Percentiles rank a stretch among this genome's conserved stretches.
Conservation (phyloP, 78 protist genomes). For the Capsaspora owczarzaki region DNA sequence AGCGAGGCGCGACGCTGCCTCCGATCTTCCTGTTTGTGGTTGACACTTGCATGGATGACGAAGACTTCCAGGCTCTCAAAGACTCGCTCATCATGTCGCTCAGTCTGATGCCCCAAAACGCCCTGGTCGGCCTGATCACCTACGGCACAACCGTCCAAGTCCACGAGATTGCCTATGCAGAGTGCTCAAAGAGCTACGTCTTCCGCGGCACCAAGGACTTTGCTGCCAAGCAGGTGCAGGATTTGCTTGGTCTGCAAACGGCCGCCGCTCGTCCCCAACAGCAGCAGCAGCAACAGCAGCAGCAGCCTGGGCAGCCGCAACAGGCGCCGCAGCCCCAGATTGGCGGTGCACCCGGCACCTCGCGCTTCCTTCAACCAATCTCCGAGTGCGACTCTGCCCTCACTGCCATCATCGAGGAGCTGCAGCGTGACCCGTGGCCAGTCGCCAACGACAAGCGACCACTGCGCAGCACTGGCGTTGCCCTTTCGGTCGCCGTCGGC, state of each 20-base stretch:
- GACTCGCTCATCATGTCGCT: slow-evolving; percentile 76
- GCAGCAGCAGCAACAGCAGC: not conserved
- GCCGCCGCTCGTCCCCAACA: not conserved
- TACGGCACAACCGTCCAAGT: slow-evolving; percentile 80
- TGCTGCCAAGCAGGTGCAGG: slow-evolving; percentile 35
- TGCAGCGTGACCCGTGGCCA: slow-evolving; percentile 89
- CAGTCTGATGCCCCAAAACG: slow-evolving; percentile 67
- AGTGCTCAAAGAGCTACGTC: slow-evolving; percentile 70
- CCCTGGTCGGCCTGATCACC: slow-evolving; percentile 91
- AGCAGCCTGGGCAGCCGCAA: not conserved
- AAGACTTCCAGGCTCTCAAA: slow-evolving; percentile 75
- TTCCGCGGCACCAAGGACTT: slow-evolving; percentile 74
- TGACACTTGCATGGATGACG: slow-evolving; percentile 76
- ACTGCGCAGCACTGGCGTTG: slow-evolving; percentile 74
- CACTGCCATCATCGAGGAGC: slow-evolving; percentile 77
- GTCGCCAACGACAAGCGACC: slow-evolving; percentile 64
- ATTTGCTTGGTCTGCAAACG: slow-evolving; percentile 39
- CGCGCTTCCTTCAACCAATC: slow-evolving; percentile 76
- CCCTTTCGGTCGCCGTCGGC: slow-evolving; percentile 82
- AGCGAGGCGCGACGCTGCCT: slow-evolving; percentile 20
- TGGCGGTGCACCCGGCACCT: not conserved
- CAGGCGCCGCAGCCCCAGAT: not conserved
- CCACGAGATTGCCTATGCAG: slow-evolving; percentile 70
- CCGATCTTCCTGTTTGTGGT: slow-evolving; percentile 84
- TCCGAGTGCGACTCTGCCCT: slow-evolving; percentile 75